These are phyloP conservation scores for Dactylellina leptospora DNA, from an alignment of 2,329 filamentous ascomycete genomes.

Conservation along the genomic window DNA sequence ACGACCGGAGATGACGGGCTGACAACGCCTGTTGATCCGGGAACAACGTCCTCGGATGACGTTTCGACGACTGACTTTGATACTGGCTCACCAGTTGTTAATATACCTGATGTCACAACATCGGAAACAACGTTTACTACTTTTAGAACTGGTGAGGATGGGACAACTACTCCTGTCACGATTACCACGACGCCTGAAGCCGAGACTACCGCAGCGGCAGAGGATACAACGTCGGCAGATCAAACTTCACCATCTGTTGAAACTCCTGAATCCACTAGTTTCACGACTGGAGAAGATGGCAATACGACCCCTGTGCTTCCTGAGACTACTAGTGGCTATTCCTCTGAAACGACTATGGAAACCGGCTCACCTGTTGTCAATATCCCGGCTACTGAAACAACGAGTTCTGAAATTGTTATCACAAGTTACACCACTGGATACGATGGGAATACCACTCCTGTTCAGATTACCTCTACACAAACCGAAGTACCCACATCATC, in stretches of 20 bases:
- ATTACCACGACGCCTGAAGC: neutral
- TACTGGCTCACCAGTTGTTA: neutral
- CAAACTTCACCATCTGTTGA: neutral
- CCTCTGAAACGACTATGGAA: neutral
- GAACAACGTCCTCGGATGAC: neutral
- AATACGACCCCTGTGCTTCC: neutral
- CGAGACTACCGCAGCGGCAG: neutral
- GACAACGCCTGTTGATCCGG: neutral
- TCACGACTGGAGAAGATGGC: neutral
- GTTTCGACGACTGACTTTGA: neutral
- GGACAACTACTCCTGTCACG: neutral
- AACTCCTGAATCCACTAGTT: neutral
- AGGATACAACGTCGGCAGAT: neutral
- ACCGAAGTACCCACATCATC: neutral
- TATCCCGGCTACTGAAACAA: neutral
- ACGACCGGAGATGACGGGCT: neutral
- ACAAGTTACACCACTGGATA: conserved; percentile 1
- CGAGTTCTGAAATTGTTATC: neutral
- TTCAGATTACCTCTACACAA: neutral
- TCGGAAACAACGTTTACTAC: neutral
- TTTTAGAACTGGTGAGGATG: neutral
- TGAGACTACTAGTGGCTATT: neutral
- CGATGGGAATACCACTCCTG: conserved; percentile 1
- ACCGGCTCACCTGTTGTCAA: neutral
- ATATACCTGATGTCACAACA: neutral